phyloP scores from a whole-genome alignment of 1,284 basidiomycete genomes.

The Naganishia cerealis region DNA sequence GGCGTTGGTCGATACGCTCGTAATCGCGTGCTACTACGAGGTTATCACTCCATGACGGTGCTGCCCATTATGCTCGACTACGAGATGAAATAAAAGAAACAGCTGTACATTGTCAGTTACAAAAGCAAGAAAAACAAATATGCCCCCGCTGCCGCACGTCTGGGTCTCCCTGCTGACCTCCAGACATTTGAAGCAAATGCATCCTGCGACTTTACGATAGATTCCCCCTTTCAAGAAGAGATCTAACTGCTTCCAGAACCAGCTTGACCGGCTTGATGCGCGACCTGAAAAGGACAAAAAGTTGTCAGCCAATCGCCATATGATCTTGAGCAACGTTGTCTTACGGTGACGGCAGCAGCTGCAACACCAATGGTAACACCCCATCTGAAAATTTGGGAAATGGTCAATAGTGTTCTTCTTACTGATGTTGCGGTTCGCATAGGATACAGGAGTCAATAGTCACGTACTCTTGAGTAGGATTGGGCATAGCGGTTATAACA shows the following conservation, averaged over 20 bases:
- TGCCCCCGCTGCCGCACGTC: no score
- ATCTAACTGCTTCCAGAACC: conserved; percentile 25
- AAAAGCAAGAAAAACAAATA: not conserved
- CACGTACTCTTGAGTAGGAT: conserved; percentile 48
- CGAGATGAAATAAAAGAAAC: no score
- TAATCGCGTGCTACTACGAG: no score
- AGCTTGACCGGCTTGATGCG: conserved; percentile 20
- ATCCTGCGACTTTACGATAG: not conserved
- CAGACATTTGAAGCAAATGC: not conserved
- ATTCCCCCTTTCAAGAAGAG: no score
- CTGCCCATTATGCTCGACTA: no score
- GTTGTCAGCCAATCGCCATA: not conserved
- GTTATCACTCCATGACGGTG: no score
- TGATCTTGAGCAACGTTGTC: not conserved
- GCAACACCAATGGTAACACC: conserved; percentile 17
- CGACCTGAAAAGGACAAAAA: not conserved
- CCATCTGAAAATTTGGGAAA: not conserved
- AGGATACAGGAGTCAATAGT: not conserved
- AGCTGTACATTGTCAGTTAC: not conserved
- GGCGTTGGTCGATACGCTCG: no score
- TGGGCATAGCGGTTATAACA: conserved; percentile 41
- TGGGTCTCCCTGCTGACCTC: not conserved
- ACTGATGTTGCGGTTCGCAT: not conserved
- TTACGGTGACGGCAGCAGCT: conserved; percentile 6
- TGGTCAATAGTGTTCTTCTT: not conserved